Evolutionary conservation across 768 basidiomycete species (phyloP), one percentile per base, ranked within the genome.

Genomic region (button mushroom (Agaricus bisporus)): DNA sequence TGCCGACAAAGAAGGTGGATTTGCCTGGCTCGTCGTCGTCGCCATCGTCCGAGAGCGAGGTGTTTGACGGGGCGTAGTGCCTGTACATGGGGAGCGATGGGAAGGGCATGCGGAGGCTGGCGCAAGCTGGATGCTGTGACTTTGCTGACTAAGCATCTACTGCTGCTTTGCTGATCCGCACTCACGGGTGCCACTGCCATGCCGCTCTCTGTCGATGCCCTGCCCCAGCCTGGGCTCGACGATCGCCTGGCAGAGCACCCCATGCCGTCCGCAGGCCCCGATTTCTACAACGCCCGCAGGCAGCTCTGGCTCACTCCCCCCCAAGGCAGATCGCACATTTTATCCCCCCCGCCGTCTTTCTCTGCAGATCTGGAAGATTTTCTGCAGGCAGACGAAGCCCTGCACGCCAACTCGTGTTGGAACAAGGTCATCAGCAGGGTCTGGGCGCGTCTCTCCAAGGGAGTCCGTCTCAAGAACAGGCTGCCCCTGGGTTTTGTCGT

Each of bases 41-140:
- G 65, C 86, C 82, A 58, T 82, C 81, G 69, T 87, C 87, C 32
- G 87, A 89, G 58, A 89, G 74, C 15, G 88, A 89, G n/a, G 85
- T 88, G 8, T 77, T 81, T 4, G 88, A 89, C 59, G 85, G 85
- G n/a, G 80, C 74, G 69, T 78, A 61, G 73, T 85, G 70, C 63
- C 73, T 76, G 67, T 79, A 78, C 60, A 74, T 67, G 61, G 63
- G 56, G 57, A 61, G 61, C 56, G 59, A 55, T 58, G 41, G 48
- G 48, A 59, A 50, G 41, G 50, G 50, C 48, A 54, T 53, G 58
- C 43, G 58, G 56, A 45, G 49, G 51, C 53, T 51, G 44, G 45
- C 56, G 18, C 20, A 22, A 26, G 26, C 11, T 29, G 10, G 20
- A 22, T 29, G 25, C 42, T 46, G n/a, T 37, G 29, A 48, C 29